These are phyloP conservation scores for Boletus pseudo-olivaceus DNA, from an alignment of 768 basidiomycete genomes.

Conservation along the genomic window DNA sequence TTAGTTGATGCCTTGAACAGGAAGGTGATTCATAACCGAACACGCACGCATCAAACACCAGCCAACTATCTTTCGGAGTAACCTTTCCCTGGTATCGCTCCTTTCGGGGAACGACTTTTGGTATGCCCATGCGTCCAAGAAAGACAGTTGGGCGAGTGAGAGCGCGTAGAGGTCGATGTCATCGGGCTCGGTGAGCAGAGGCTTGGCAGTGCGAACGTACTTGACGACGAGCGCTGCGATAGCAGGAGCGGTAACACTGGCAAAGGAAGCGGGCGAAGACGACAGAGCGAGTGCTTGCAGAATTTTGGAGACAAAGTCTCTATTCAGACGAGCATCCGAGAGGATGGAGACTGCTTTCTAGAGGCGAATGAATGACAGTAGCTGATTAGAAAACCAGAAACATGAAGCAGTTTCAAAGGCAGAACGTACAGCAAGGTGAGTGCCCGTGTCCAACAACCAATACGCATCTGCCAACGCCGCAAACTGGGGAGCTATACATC, in stretches of 20 bases:
- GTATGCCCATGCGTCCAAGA: slow-evolving; percentile 74
- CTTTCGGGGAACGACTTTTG: slow-evolving; percentile 66
- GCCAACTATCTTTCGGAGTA: slow-evolving; percentile 57
- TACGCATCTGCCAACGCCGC: slow-evolving; percentile 76
- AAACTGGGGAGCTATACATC: slow-evolving; percentile 75
- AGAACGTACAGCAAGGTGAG: slow-evolving; percentile 56
- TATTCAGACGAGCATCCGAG: slow-evolving; percentile 68
- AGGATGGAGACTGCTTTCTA: slow-evolving; percentile 71
- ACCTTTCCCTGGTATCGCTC: slow-evolving; percentile 47
- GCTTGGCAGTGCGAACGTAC: slow-evolving; percentile 75
- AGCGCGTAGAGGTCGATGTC: slow-evolving; percentile 69
- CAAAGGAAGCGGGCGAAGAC: slow-evolving; percentile 38
- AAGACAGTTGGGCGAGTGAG: slow-evolving; percentile 61
- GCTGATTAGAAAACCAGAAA: not conserved
- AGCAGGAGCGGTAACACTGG: slow-evolving; percentile 6
- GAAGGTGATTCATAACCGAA: not conserved
- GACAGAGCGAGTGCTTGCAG: slow-evolving; percentile 51
- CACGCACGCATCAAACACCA: slow-evolving; percentile 71
- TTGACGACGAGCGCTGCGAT: slow-evolving; percentile 51
- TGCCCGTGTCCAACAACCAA: slow-evolving; percentile 74
- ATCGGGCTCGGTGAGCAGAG: slow-evolving; percentile 60
- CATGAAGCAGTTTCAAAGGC: not conserved
- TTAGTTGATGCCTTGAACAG: not conserved
- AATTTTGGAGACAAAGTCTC: slow-evolving; percentile 77
- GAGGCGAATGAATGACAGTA: not conserved